These are phyloP conservation scores for Candida ponderosae DNA, from an alignment of 805 yeast species.

Conservation along the genomic window DNA sequence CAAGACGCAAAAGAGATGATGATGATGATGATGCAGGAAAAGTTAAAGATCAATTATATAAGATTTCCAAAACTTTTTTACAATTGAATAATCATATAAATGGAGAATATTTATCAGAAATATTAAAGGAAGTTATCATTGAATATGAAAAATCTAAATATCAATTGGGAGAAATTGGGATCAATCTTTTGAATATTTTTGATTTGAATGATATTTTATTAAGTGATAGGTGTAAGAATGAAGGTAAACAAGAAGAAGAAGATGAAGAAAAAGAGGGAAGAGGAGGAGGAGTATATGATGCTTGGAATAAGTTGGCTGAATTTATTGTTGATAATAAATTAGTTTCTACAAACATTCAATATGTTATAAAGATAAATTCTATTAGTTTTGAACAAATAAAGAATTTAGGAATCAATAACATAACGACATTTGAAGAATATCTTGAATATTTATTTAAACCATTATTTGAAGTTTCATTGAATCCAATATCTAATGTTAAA, in stretches of 20 bases:
- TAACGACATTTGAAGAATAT: slow-evolving; percentile 21
- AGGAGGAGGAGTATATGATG: background rate
- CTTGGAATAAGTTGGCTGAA: slow-evolving; percentile 24
- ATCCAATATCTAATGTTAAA: slow-evolving; percentile 17
- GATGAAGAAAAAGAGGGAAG: no score
- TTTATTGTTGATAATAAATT: slow-evolving; percentile 30
- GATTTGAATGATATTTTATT: slow-evolving; percentile 6
- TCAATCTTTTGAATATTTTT: slow-evolving; percentile 20
- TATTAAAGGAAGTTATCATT: slow-evolving; percentile 24
- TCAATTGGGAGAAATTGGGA: slow-evolving; percentile 28
- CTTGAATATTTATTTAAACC: slow-evolving; percentile 25
- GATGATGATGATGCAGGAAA: slow-evolving; percentile 13
- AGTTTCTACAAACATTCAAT: slow-evolving; percentile 30
- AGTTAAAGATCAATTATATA: slow-evolving; percentile 18
- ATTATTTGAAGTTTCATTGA: slow-evolving; percentile 18
- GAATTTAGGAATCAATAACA: background rate
- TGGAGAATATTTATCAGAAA: slow-evolving; percentile 30
- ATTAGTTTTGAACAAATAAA: no score
- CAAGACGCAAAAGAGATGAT: slow-evolving; percentile 14
- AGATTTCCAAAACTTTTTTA: slow-evolving; percentile 25
- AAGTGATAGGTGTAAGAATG: no score
- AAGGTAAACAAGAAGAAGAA: no score
- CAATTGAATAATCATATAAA: slow-evolving; percentile 27
- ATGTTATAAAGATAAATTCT: slow-evolving; percentile 21
- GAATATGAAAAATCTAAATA: slow-evolving; percentile 31